Evolutionary conservation across 495 filamentous ascomycete genomes (phyloP), one percentile per base, ranked within the genome.

Genomic region (Aspergillus sclerotioniger): DNA sequence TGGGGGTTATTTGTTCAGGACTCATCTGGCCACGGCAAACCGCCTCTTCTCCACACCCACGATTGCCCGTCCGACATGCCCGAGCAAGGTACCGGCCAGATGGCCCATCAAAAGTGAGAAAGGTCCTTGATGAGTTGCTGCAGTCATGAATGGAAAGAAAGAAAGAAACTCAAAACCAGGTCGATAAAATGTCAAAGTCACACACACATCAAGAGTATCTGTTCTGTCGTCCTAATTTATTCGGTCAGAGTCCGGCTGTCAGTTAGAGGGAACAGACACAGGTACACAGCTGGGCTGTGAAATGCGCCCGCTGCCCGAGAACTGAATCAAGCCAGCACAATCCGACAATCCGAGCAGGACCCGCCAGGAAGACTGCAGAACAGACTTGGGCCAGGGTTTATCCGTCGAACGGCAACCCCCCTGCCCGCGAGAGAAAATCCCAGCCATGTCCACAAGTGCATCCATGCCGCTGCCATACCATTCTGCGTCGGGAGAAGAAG

Each of bases 191-290:
- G 6, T 43, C 58, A 55, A 41, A 60, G 45, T 58, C 52, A 41
- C 57, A 50, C 52, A 41, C 57, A 50, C 57, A 54, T 54, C 57
- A 57, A 57, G 46, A 58, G 19, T 59, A 50, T 60, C 53, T 57
- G 54, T 57, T 53, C 37, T 59, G 54, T 57, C 51, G 44, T 59
- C 49, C 50, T 50, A 32, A 35, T 46, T 45, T 15, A 48, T 20
- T 56, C 52, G 25, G 52, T 51, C 41, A 48, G 53, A 35, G 46
- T 37, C 54, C 47, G 53, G 37, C 53, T 41, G 58, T 48, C 35
- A 57, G 39, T 21, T 35, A 48, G 48, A 31, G 21, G 33, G 8
- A 33, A n/a, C 3, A 41, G 39, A 43, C 9, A 53, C 19, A 53
- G 17, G 21, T 20, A 16, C 17, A 39, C 16, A 17, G 39, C 32